Conservation (phyloP, 352 stramenopile species). For the Phytophthora rubi region DNA sequence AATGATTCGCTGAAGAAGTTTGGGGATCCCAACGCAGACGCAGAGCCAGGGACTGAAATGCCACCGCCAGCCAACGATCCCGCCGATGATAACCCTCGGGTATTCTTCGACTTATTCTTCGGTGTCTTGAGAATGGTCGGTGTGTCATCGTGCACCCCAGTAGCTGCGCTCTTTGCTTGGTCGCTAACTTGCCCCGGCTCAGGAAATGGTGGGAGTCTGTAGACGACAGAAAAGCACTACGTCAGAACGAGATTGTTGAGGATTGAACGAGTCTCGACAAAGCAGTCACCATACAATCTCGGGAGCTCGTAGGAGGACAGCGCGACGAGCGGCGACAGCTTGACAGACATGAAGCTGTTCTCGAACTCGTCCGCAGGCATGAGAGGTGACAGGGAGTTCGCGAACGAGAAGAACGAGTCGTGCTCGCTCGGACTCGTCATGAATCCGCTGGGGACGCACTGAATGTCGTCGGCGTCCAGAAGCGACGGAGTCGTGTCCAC, state of each 20-base stretch:
- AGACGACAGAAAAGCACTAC: conserved; percentile 4
- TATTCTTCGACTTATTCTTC: conserved; percentile 12
- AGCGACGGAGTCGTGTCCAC: conserved; percentile 17
- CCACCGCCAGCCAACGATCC: conserved; percentile 29
- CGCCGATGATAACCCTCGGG: conserved; percentile 18
- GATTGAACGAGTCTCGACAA: background rate
- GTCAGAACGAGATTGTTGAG: conserved; percentile 10
- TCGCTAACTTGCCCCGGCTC: conserved; percentile 36
- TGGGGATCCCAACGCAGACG: conserved; percentile 29
- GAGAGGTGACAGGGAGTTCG: conserved; percentile 76
- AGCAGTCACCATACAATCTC: conserved; percentile 60
- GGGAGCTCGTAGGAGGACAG: conserved; percentile 62
- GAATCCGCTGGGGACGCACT: conserved; percentile 49
- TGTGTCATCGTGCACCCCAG: background rate
- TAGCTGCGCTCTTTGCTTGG: background rate
- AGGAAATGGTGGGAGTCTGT: conserved; percentile 70
- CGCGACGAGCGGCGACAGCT: conserved; percentile 65
- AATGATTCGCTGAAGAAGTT: conserved; percentile 60
- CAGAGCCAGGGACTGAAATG: conserved; percentile 46
- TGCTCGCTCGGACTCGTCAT: conserved; percentile 53
- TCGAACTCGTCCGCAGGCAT: conserved; percentile 65
- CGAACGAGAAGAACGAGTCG: conserved; percentile 85
- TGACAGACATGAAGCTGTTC: conserved; percentile 62
- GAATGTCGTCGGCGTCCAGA: conserved; percentile 39
- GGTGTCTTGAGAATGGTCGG: conserved; percentile 18